A percentile compares a stretch with the other conserved stretches of the same genome.
phyloP scores from a whole-genome alignment of 257 asterid species.

The Nicotiana benthamiana region DNA sequence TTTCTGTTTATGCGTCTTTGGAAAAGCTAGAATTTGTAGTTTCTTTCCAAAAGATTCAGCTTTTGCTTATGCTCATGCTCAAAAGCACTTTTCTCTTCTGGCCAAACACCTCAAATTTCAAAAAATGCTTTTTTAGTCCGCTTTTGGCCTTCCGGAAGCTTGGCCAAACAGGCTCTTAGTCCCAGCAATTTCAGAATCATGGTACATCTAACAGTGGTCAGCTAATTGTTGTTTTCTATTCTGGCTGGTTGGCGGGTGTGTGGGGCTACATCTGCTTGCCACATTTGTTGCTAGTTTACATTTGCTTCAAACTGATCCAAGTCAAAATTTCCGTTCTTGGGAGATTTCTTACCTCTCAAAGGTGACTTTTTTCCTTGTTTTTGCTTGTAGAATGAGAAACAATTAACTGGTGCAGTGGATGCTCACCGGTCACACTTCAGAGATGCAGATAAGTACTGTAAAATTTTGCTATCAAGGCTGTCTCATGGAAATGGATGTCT shows the following conservation, averaged over 20 bases:
- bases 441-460: conserved; percentile 69
- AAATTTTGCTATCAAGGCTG: conserved; percentile 35
- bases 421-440: conserved; percentile 29
- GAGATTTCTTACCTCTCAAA: background rate
- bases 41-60: no score
- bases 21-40: no score
- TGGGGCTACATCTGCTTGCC: background rate
- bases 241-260: background rate
- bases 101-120: no score
- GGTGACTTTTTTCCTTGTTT: background rate
- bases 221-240: background rate
- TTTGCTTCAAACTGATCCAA: background rate
- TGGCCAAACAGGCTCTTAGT: background rate
- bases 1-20: no score
- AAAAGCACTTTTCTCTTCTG: no score
- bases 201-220: background rate
- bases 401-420: conserved; percentile 43
- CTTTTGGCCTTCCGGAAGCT: no score
- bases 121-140: no score
- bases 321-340: background rate
- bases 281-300: background rate
- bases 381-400: conserved; percentile 56
- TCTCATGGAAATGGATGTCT: conserved; percentile 47
- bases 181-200: background rate
- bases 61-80: no score